A percentile compares a stretch with the other conserved stretches of the same genome.
Conservation (phyloP, 139 green algal species). For the Chlamydomonas incerta region DNA sequence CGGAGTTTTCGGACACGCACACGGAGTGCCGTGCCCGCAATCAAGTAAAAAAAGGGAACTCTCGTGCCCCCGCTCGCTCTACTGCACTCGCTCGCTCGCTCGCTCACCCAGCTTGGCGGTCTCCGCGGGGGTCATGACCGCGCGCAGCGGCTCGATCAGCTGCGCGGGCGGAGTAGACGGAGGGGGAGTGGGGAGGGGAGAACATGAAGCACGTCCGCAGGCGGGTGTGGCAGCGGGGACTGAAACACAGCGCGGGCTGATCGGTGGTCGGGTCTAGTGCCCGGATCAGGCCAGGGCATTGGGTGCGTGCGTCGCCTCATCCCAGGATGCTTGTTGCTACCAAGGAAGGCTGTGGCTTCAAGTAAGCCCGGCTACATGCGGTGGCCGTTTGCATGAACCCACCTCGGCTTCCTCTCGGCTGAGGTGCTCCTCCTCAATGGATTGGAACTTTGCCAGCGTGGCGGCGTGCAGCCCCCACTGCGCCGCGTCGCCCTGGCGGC, state of each 20-base stretch:
- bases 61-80: too few species aligned
- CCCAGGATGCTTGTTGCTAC: background rate
- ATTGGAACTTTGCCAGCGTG: slow-evolving; percentile 33
- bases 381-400: background rate
- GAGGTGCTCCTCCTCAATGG: slow-evolving; percentile 42
- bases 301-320: too few species aligned
- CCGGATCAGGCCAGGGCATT: too few species aligned
- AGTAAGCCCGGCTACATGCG: background rate
- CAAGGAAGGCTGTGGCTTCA: background rate
- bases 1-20: too few species aligned
- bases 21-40: too few species aligned
- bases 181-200: background rate
- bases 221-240: too few species aligned
- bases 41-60: too few species aligned
- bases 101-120: background rate
- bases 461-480: slow-evolving; percentile 23
- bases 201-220: too few species aligned
- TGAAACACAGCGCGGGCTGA: too few species aligned
- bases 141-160: slow-evolving; percentile 19
- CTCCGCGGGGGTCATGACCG: background rate
- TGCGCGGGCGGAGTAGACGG: background rate
- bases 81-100: too few species aligned
- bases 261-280: too few species aligned
- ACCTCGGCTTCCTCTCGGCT: slow-evolving; percentile 25
- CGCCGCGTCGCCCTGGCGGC: background rate